These are phyloP conservation scores for Bipolaris zeicola DNA, from an alignment of 2,329 filamentous ascomycete species.

Conservation along the genomic window DNA sequence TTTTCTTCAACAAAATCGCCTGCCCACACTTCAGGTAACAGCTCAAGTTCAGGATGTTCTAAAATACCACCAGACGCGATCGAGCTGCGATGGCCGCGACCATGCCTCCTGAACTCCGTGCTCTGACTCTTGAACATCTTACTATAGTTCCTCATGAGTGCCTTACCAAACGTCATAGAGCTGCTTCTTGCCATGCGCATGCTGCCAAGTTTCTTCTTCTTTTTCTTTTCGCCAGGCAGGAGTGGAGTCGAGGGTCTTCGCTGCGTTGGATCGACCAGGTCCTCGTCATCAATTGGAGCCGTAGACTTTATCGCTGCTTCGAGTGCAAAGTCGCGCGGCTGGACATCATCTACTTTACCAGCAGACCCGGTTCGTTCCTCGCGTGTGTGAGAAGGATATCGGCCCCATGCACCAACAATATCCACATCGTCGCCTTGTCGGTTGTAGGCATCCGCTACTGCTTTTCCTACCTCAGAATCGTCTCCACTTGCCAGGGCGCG, in stretches of 20 bases:
- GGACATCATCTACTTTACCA: conserved; percentile 46
- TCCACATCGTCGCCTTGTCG: conserved; percentile 34
- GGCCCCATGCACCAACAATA: conserved; percentile 51
- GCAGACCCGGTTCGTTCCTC: conserved; percentile 49
- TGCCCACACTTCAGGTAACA: conserved; percentile 49
- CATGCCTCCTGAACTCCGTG: conserved; percentile 46
- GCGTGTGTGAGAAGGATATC: conserved; percentile 55
- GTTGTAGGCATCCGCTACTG: conserved; percentile 28
- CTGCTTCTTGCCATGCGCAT: conserved; percentile 68
- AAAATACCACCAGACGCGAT: conserved; percentile 51
- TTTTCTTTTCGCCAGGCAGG: conserved; percentile 37
- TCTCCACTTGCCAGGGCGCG: conserved; percentile 25
- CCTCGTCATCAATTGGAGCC: conserved; percentile 25
- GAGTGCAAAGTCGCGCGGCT: conserved; percentile 52
- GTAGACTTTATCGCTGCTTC: conserved; percentile 40
- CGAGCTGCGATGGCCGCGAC: conserved; percentile 53
- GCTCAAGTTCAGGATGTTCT: conserved; percentile 55
- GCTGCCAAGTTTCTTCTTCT: conserved; percentile 65
- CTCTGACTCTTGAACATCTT: conserved; percentile 51
- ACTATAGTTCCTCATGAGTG: conserved; percentile 52
- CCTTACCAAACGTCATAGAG: conserved; percentile 50
- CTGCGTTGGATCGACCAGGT: conserved; percentile 35
- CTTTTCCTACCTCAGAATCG: conserved; percentile 12
- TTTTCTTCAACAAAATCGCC: conserved; percentile 15
- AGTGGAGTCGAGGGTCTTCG: conserved; percentile 26